Evolutionary conservation across 805 yeast genomes (phyloP), one percentile per base, ranked within the genome.

Genomic region (Cyberlindnera xishuangbannaensis): DNA sequence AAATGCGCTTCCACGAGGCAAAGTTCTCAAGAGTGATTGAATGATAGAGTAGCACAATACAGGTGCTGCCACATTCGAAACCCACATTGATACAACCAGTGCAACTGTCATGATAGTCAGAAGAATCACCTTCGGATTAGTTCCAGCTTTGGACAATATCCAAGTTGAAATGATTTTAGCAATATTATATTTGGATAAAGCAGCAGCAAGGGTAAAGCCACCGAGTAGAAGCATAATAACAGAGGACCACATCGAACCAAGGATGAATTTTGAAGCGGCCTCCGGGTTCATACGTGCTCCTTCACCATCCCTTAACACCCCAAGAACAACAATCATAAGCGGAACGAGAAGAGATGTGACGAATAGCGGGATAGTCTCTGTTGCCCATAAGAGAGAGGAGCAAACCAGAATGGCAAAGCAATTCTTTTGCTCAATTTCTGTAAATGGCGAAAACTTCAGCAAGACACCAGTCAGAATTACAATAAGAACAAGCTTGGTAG

Each of bases 51-150:
- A 85, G 60, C 95, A 83, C 35, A 90, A 68, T 3, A 90, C 97
- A 0, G 98, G 98, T 1, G 97, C 92, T 1, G 98, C 98, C 27
- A 90, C 97, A 56, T 90, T 90, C 17, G 95, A 82, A 25, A 90
- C 92, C 94, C 95, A 88, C 85, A 90, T 87, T 5, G 95, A 78
- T 25, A 84, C 77, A 50, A 90, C 76, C 25, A 88, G 65, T 0
- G 97, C 84, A 20, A 90, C 90, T 29, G 71, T 62, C 97, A 92
- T 86, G 40, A 86, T 78, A 5, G 90, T 74, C 27, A 88, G 59
- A 22, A 88, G 62, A 15, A 90, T 80, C 25, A 73, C 69, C 21
- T 80, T 70, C 9, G 97, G 97, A 43, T 79, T 76, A 5, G 90
- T 83, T 9, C 97, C 96, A 2, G 95, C 94, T 31, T 73, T 70